Conservation (phyloP, 352 stramenopile species). For the Phytophthora melonis region DNA sequence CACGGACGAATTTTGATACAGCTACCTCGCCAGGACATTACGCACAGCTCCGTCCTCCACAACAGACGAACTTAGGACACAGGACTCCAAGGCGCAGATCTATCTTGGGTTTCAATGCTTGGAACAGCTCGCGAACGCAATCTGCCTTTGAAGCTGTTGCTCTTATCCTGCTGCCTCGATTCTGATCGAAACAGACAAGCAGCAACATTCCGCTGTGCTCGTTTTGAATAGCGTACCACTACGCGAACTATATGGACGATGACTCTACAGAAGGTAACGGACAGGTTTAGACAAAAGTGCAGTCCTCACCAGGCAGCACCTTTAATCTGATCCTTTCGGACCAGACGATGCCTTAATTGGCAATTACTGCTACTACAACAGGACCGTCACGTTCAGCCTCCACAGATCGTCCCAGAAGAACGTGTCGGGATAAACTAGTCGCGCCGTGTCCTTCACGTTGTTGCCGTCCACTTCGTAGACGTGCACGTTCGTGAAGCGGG, state of each 20-base stretch:
- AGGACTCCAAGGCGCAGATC: background rate
- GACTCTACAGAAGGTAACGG: background rate
- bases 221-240: background rate
- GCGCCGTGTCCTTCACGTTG: constrained; percentile 32
- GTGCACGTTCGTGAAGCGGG: constrained; percentile 26
- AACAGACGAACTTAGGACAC: background rate
- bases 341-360: too few relatives aligned
- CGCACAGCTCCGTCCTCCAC: background rate
- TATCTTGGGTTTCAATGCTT: background rate
- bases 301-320: too few relatives aligned
- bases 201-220: too few relatives aligned
- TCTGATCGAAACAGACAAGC: background rate
- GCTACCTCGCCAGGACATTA: background rate
- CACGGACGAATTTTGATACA: background rate
- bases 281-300: too few relatives aligned
- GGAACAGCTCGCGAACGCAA: background rate
- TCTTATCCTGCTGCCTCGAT: background rate
- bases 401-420: constrained; percentile 21
- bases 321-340: too few relatives aligned
- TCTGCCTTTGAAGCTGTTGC: background rate
- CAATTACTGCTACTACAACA: background rate
- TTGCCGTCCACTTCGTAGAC: constrained; percentile 40
- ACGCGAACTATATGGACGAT: background rate
- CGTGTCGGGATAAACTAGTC: constrained; percentile 30
- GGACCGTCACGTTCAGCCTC: constrained; percentile 20